These are phyloP conservation scores for Rhododendron simsii DNA, from an alignment of 148 eudicot genomes.

Conservation along the genomic window DNA sequence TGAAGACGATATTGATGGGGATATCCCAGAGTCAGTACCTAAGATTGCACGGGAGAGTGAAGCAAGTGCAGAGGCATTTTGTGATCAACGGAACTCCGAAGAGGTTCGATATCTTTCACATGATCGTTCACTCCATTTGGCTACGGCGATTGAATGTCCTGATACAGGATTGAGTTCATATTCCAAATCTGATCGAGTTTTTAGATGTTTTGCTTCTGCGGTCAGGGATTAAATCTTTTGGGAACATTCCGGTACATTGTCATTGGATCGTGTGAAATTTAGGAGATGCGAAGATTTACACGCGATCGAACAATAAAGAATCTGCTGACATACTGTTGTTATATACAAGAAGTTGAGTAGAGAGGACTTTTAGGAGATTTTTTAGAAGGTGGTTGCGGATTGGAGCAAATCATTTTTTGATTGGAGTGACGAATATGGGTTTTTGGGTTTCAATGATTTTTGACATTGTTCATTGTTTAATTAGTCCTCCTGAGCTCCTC, in stretches of 20 bases:
- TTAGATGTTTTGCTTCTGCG: neutral
- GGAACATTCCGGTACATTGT: neutral
- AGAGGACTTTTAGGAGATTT: neutral
- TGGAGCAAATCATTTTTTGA: neutral
- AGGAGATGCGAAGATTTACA: neutral
- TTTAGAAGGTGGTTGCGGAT: neutral
- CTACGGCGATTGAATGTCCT: slow-evolving; percentile 55
- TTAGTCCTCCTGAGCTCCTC: neutral
- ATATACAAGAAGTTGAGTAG: neutral
- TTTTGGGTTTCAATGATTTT: neutral
- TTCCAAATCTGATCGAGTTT: neutral
- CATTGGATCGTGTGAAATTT: neutral
- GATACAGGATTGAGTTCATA: neutral
- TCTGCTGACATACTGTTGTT: neutral
- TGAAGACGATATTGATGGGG: slow-evolving; percentile 40
- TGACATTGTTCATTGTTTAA: too few species aligned
- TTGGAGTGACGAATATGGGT: neutral
- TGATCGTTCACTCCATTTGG: slow-evolving; percentile 64
- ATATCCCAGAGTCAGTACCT: slow-evolving; percentile 34
- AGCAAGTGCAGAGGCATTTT: slow-evolving; percentile 53
- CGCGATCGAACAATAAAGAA: neutral
- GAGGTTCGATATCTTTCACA: slow-evolving; percentile 51
- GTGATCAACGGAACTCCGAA: slow-evolving; percentile 33
- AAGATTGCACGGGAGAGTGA: slow-evolving; percentile 43
- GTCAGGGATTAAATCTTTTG: neutral